These are phyloP conservation scores for Yamadazyma philogaea DNA, from an alignment of 805 yeast species.

Conservation along the genomic window DNA sequence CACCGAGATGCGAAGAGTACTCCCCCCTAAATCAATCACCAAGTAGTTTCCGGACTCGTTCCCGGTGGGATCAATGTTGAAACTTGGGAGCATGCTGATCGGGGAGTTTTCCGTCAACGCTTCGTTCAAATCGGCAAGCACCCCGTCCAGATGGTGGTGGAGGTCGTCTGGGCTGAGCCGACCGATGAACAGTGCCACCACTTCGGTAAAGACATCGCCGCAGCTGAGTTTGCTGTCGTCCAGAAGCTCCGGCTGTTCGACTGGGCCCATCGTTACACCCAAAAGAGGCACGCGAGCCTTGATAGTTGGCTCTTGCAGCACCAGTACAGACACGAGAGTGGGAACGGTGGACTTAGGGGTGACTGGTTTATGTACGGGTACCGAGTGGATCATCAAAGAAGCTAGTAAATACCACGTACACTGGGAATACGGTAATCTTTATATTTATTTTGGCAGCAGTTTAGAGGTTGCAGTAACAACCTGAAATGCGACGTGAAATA, in stretches of 20 bases:
- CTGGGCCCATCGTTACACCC: not conserved
- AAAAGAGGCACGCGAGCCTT: constrained; percentile 1
- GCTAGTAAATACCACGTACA: not conserved
- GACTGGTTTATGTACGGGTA: not conserved
- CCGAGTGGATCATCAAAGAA: constrained; percentile 2
- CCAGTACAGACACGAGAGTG: not conserved
- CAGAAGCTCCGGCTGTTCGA: constrained; percentile 3
- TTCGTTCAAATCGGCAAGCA: constrained; percentile 27
- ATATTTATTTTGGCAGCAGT: not conserved
- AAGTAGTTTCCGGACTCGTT: constrained; percentile 36
- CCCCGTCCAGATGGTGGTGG: constrained; percentile 18
- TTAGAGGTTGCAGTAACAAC: constrained; percentile 4
- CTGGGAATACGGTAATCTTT: not conserved
- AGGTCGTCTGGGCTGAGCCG: constrained; percentile 5
- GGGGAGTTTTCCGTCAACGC: constrained; percentile 25
- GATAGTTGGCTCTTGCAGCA: not conserved
- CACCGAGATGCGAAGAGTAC: constrained; percentile 46
- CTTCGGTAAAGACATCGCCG: constrained; percentile 8
- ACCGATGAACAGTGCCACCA: constrained; percentile 7
- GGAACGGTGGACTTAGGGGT: too few species aligned
- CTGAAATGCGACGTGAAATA: constrained; percentile 3
- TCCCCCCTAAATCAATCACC: constrained; percentile 57
- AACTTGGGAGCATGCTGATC: constrained; percentile 41
- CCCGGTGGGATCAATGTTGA: constrained; percentile 37
- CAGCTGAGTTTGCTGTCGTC: constrained; percentile 2